Evolutionary conservation across 306 rosid genomes (phyloP), one percentile per base, ranked within the genome.

Genomic region (Cicer pinnatifidum): DNA sequence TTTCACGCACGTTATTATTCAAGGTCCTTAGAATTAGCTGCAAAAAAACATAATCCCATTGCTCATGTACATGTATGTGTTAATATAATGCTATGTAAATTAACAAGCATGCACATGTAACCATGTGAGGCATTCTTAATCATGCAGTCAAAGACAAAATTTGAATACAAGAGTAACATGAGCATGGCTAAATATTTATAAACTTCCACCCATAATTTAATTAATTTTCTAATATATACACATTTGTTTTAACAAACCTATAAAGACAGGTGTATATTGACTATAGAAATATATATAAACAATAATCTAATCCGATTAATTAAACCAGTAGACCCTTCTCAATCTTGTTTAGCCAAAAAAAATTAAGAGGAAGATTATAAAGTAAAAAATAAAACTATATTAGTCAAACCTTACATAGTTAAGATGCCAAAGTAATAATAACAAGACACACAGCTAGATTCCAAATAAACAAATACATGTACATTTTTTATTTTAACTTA

Each of bases 91-190:
- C 19, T 41, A 40, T 16, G 33, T 61, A 73, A 80, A 33, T 59
- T 59, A 33, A 54, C 37, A 10, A 71, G 81, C 88, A n/a, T 70
- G 81, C 88, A 84, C 82, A 78, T 85, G 88, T 75, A 69, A 60
- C 73, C 88, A 85, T 76, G 88, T 85, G 82, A 82, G 12, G 11
- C n/a, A 58, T 79, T 62, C 47, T 2, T 61, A 35, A 40, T 71
- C 9, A 75, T 56, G 46, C 72, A 7, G 45, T 71, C 15, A 75
- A 71, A 48, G 78, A 84, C 85, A 78, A 65, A 74, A 8, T 28
- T 75, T 44, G 69, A 61, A 65, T 71, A 3, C 71, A 7, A 48
- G 54, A 63, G 78, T 65, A 75, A 33, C 78, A 57, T 75, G 83
- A 48, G 44, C 71, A 17, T 72, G 66, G 48, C 61, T 33, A 59